Evolutionary conservation across 208 protist genomes (phyloP), one percentile per base, ranked within the genome.

Genomic region (Herpetomonas muscarum): DNA sequence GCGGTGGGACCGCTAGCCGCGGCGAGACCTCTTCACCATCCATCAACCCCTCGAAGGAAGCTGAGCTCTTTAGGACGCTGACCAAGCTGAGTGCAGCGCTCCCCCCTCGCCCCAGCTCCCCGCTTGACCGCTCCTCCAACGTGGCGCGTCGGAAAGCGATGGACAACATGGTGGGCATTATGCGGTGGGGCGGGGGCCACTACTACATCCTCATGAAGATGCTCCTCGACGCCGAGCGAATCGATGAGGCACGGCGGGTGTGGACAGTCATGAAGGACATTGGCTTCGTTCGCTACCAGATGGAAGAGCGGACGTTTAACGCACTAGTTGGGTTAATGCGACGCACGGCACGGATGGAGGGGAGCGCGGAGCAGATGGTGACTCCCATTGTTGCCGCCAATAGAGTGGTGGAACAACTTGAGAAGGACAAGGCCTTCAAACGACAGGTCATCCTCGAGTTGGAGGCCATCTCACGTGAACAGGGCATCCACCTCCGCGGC

Each of bases 251-350:
- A 32, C 61, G 68, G 46, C 49, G 60, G 7, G 81, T 91, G 48
- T 94, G 83, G 81, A 49, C 44, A 26, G 81, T 87, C 12, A 80
- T 90, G 69, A 78, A 79, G 58, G 50, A 65, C 5, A 85, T 76
- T 53, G 87, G 87, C 12, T 81, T 87, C 55, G 55, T 81, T 3
- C 70, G 85, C 13, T 77, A 73, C 64, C 74, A 75, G 17, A 62
- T 94, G 56, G 62, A 90, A 28, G 63, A 65, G 45, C 68, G 53
- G 2, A 81, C 69, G n/a, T 49, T 79, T 10, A 91, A 91, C 52
- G 19, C 65, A 5, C 55, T 86, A 24, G 80, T 91, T 30, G 34
- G 61, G n/a, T 55, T 90, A 29, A 53, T 79, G 19, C 77, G 67
- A 1, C 61, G 62, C 29, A 61, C 56, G 2, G 24, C 22, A 19